These are phyloP conservation scores for Hamigera avellanea DNA, from an alignment of 495 filamentous ascomycete genomes.

Conservation along the genomic window DNA sequence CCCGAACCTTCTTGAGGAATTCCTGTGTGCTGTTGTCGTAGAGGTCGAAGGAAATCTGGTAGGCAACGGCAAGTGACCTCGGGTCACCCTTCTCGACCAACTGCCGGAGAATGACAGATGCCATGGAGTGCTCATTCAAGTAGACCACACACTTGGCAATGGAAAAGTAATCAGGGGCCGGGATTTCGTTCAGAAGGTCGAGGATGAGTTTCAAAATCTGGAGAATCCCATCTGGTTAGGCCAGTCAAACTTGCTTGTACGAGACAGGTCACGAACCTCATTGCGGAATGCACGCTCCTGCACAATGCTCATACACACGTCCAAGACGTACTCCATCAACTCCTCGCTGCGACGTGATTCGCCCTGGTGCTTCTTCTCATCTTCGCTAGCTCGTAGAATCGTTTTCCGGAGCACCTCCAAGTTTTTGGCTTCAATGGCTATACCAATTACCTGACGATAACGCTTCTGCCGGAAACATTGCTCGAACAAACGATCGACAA, in stretches of 20 bases:
- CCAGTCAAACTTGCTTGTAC: not conserved
- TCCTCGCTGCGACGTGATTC: slow-evolving; percentile 65
- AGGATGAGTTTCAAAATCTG: slow-evolving; percentile 80
- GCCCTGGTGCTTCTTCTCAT: slow-evolving; percentile 57
- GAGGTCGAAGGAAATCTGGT: slow-evolving; percentile 95
- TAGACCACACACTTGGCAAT: slow-evolving; percentile 98
- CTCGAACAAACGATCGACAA: slow-evolving; percentile 86
- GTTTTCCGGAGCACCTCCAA: slow-evolving; percentile 79
- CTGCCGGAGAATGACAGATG: slow-evolving; percentile 73
- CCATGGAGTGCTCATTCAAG: slow-evolving; percentile 82
- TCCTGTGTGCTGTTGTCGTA: slow-evolving; percentile 98
- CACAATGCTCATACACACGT: slow-evolving; percentile 96
- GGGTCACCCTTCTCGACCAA: slow-evolving; percentile 71
- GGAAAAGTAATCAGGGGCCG: slow-evolving; percentile 89
- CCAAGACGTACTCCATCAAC: slow-evolving; percentile 89
- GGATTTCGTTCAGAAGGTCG: slow-evolving; percentile 77
- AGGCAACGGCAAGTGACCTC: slow-evolving; percentile 71
- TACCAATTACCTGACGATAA: slow-evolving; percentile 96
- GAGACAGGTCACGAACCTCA: slow-evolving; percentile 38
- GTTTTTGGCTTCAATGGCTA: slow-evolving; percentile 91
- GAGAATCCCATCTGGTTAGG: slow-evolving; percentile 17
- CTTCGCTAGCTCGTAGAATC: slow-evolving; percentile 71
- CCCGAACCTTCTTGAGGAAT: slow-evolving; percentile 82
- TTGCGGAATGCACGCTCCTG: slow-evolving; percentile 83
- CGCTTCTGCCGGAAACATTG: slow-evolving; percentile 75